Percentiles rank a stretch among this genome's conserved stretches.
Evolutionary conservation across 352 stramenopile species (phyloP).

Genomic region (Phytopythium vexans): DNA sequence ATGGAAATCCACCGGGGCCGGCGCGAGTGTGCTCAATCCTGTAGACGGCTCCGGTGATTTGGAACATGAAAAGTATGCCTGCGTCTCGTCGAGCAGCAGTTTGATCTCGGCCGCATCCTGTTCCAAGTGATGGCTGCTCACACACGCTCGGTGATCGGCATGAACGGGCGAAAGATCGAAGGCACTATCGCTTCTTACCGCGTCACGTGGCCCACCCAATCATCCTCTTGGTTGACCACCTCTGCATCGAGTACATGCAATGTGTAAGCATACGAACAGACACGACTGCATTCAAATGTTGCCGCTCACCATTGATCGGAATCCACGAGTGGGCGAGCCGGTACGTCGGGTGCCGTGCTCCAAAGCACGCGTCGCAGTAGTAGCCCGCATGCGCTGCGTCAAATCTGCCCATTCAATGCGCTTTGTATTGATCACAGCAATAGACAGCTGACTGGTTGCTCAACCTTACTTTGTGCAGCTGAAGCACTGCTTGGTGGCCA

Average conservation of each 20-base stretch:
- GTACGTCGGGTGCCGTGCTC: slow-evolving; percentile 44
- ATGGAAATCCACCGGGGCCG: slow-evolving; percentile 38
- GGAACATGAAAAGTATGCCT: slow-evolving; percentile 20
- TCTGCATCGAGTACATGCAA: slow-evolving; percentile 13
- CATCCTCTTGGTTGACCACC: slow-evolving; percentile 49
- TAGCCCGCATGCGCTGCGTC: slow-evolving; percentile 41
- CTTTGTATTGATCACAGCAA: background rate
- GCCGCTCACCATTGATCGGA: slow-evolving; percentile 30
- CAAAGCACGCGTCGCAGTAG: slow-evolving; percentile 75
- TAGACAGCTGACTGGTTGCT: background rate
- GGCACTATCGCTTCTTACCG: slow-evolving; percentile 21
- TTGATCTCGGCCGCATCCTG: slow-evolving; percentile 62
- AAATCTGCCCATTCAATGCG: slow-evolving; percentile 31
- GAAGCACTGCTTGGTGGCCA: slow-evolving; percentile 63
- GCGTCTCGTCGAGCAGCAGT: slow-evolving; percentile 47
- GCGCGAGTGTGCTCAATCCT: background rate
- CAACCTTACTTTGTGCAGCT: slow-evolving; percentile 56
- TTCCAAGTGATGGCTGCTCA: slow-evolving; percentile 54
- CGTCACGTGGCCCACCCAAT: slow-evolving; percentile 58
- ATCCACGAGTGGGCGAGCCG: slow-evolving; percentile 54
- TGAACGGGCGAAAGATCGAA: too few species aligned
- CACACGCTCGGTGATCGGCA: too few species aligned
- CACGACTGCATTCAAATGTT: background rate
- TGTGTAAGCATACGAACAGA: background rate
- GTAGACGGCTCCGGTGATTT: background rate